Percentiles rank a stretch among this genome's conserved stretches.
Conservation (phyloP, 805 yeast genomes). For the Naumovozyma castellii region DNA sequence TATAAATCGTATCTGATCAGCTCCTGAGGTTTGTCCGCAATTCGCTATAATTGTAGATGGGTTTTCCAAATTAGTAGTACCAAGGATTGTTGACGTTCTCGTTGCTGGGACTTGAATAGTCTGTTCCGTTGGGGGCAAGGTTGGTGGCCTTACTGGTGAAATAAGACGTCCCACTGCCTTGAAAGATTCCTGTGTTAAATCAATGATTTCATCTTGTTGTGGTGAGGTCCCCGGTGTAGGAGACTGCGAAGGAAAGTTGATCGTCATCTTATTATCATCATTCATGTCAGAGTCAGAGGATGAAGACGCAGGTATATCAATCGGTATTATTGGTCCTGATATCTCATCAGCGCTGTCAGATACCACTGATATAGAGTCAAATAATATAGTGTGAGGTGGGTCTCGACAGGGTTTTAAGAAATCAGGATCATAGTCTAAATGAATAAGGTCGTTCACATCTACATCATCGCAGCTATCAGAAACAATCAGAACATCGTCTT, state of each 20-base stretch:
- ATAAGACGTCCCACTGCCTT: constrained; percentile 21
- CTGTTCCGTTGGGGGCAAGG: background rate
- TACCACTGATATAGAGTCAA: constrained; percentile 1
- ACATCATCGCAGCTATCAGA: constrained; percentile 6
- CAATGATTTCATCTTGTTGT: constrained; percentile 13
- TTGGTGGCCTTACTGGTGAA: constrained; percentile 20
- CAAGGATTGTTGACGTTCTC: constrained; percentile 10
- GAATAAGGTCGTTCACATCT: background rate
- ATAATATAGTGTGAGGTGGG: background rate
- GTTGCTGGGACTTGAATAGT: constrained; percentile 27
- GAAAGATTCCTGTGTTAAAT: constrained; percentile 24
- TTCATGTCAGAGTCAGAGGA: background rate
- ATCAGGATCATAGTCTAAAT: background rate
- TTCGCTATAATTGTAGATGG: too few species aligned
- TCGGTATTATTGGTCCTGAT: constrained; percentile 7
- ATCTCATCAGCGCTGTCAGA: constrained; percentile 11
- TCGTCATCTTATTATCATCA: background rate
- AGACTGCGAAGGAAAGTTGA: background rate
- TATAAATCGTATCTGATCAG: background rate
- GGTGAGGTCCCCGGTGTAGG: background rate
- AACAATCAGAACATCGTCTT: constrained; percentile 1
- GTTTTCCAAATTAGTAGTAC: background rate
- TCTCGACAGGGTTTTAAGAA: background rate
- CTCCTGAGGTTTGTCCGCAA: too few species aligned
- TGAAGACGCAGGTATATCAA: constrained; percentile 1